Evolutionary conservation across 805 yeast genomes (phyloP).

Genomic region (Starmerella davenportii): DNA sequence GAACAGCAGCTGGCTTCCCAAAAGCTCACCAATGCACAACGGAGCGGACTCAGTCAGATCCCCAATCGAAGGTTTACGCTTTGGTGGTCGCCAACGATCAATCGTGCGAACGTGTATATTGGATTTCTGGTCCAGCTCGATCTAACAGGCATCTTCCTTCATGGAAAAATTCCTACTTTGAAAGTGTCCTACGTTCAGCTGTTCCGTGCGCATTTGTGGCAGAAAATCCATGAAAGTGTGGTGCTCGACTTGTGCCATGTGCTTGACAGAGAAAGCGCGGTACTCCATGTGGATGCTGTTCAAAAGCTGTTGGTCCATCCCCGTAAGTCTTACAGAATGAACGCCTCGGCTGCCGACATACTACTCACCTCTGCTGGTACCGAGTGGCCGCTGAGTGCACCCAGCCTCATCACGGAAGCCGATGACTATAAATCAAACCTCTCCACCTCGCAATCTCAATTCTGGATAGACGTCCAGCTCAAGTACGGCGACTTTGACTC

Average conservation of each 20-base stretch:
- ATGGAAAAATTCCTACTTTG: slow-evolving; percentile 93
- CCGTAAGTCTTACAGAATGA: slow-evolving; percentile 91
- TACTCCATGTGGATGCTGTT: slow-evolving; percentile 64
- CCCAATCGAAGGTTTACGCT: slow-evolving; percentile 93
- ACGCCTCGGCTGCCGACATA: slow-evolving; percentile 85
- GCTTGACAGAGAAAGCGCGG: slow-evolving; percentile 70
- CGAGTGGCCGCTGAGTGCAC: slow-evolving; percentile 54
- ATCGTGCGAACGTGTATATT: slow-evolving; percentile 92
- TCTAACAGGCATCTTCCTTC: slow-evolving; percentile 87
- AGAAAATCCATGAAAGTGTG: slow-evolving; percentile 88
- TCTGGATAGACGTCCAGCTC: slow-evolving; percentile 89
- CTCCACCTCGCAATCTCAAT: slow-evolving; percentile 34
- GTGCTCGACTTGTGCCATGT: slow-evolving; percentile 89
- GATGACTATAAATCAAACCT: slow-evolving; percentile 45
- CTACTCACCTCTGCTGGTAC: slow-evolving; percentile 38
- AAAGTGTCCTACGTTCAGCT: slow-evolving; percentile 90
- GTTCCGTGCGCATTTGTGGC: slow-evolving; percentile 97
- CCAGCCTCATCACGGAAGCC: slow-evolving; percentile 60
- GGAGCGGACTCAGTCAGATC: slow-evolving; percentile 91
- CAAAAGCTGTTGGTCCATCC: slow-evolving; percentile 91
- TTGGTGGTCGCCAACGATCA: slow-evolving; percentile 99
- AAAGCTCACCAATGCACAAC: slow-evolving; percentile 90
- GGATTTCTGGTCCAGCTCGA: slow-evolving; percentile 94
- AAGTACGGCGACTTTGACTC: slow-evolving; percentile 96
- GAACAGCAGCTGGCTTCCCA: slow-evolving; percentile 91